Percentiles rank a stretch among this genome's conserved stretches.
These are phyloP conservation scores for Pelargonium nanum DNA, from an alignment of 345 rosid genomes.

Conservation along the genomic window DNA sequence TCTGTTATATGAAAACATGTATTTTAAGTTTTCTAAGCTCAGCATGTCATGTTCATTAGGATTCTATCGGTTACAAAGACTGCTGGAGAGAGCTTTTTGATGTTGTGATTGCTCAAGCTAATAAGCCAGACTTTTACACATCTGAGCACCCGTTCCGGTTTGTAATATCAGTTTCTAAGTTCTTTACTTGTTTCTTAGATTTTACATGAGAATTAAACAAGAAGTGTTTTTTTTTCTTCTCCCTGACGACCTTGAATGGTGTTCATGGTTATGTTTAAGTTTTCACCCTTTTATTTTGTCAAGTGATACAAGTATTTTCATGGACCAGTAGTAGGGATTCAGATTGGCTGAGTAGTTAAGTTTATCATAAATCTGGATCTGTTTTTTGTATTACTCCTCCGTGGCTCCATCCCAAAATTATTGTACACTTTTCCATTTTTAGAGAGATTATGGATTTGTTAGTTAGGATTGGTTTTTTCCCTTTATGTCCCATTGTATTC, in stretches of 20 bases:
- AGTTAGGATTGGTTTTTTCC: too few species aligned
- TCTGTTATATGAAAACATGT: neutral
- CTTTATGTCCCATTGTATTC: neutral
- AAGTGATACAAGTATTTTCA: neutral
- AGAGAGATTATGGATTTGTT: neutral
- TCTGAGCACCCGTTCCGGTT: conserved; percentile 94
- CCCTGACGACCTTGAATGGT: neutral
- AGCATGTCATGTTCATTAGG: conserved; percentile 38
- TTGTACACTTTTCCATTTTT: neutral
- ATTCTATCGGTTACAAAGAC: conserved; percentile 43
- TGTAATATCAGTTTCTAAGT: conserved; percentile 14
- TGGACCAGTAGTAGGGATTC: neutral
- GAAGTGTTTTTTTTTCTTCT: neutral
- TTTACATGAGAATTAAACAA: neutral
- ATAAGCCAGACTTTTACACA: conserved; percentile 86
- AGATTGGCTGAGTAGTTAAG: neutral
- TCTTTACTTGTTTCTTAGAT: neutral
- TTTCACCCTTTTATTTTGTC: neutral
- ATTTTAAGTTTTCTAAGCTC: conserved; percentile 3
- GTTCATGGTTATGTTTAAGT: neutral
- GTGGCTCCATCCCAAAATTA: neutral
- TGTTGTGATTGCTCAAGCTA: conserved; percentile 94
- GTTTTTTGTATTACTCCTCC: neutral
- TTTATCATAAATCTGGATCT: conserved; percentile 1
- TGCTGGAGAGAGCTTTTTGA: conserved; percentile 94